phyloP scores from a whole-genome alignment of 2,329 filamentous ascomycete species.

The Hymenoscyphus linearis region DNA sequence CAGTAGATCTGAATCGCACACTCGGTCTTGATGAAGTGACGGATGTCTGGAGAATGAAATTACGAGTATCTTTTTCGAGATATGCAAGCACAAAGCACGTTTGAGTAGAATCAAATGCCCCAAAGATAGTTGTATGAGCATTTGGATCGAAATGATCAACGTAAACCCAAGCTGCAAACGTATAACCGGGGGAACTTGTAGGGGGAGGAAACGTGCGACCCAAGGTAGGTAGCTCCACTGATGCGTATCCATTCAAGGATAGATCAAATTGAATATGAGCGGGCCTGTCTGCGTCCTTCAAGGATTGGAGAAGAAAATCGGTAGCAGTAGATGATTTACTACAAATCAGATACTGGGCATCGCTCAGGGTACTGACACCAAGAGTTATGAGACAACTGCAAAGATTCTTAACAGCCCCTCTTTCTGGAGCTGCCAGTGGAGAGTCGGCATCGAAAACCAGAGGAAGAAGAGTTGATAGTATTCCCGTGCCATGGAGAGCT shows the following conservation, averaged over 20 bases:
- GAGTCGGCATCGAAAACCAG: conserved; percentile 52
- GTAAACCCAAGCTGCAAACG: conserved; percentile 81
- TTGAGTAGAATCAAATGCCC: conserved; percentile 85
- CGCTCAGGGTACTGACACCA: conserved; percentile 74
- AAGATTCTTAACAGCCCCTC: conserved; percentile 55
- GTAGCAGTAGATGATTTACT: conserved; percentile 49
- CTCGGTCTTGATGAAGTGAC: conserved; percentile 81
- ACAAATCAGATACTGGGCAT: conserved; percentile 69
- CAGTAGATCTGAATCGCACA: conserved; percentile 81
- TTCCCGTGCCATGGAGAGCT: conserved; percentile 66
- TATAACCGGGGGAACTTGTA: conserved; percentile 73
- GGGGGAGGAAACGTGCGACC: conserved; percentile 80
- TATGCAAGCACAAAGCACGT: conserved; percentile 93
- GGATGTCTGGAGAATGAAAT: conserved; percentile 94
- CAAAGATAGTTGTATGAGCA: conserved; percentile 91
- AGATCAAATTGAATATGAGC: conserved; percentile 93
- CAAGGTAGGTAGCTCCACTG: conserved; percentile 82
- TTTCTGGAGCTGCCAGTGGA: conserved; percentile 50
- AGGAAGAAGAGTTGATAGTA: conserved; percentile 61
- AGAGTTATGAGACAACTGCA: conserved; percentile 66
- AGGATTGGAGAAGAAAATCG: conserved; percentile 68
- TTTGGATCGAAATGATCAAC: conserved; percentile 80
- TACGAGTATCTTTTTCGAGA: conserved; percentile 85
- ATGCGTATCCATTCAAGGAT: conserved; percentile 79
- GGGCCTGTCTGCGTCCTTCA: conserved; percentile 69